A percentile compares a stretch with the other conserved stretches of the same genome.
These are phyloP conservation scores for Penicillium riverlandense DNA, from an alignment of 495 filamentous ascomycete species.

Conservation along the genomic window DNA sequence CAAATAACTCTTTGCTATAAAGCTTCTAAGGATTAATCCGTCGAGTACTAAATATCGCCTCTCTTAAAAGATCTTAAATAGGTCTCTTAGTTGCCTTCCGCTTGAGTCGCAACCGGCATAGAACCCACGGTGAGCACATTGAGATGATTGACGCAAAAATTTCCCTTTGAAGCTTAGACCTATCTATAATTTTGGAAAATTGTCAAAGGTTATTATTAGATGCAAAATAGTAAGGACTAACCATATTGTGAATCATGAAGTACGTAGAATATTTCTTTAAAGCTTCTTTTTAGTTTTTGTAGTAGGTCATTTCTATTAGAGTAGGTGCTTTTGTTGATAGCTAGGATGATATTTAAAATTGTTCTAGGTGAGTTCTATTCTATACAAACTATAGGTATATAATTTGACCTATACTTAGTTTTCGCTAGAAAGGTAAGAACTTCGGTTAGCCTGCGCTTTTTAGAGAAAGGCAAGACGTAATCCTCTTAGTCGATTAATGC, in stretches of 20 bases:
- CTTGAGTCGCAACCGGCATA: background rate
- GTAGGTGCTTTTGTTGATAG: constrained; percentile 10
- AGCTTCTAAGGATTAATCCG: background rate
- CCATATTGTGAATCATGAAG: constrained; percentile 6
- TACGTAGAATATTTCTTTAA: constrained; percentile 6
- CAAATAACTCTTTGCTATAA: background rate
- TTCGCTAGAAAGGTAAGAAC: constrained; percentile 10
- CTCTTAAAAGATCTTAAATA: background rate
- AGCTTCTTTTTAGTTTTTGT: constrained; percentile 2
- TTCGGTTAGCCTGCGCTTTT: constrained; percentile 4
- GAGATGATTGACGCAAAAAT: background rate
- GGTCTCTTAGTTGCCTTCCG: background rate
- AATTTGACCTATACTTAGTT: constrained; percentile 6
- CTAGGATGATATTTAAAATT: constrained; percentile 3
- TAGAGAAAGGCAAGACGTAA: constrained; percentile 7
- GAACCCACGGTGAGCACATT: background rate
- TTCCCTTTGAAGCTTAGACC: background rate
- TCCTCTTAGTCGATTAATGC: background rate
- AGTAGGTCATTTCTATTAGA: constrained; percentile 7
- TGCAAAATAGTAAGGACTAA: constrained; percentile 1
- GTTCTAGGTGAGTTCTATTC: constrained; percentile 2
- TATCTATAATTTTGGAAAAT: background rate
- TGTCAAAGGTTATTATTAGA: background rate
- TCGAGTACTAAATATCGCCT: background rate
- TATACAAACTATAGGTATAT: constrained; percentile 10